Conservation (phyloP, 495 filamentous ascomycete species). For the Penicillium tannophilum region DNA sequence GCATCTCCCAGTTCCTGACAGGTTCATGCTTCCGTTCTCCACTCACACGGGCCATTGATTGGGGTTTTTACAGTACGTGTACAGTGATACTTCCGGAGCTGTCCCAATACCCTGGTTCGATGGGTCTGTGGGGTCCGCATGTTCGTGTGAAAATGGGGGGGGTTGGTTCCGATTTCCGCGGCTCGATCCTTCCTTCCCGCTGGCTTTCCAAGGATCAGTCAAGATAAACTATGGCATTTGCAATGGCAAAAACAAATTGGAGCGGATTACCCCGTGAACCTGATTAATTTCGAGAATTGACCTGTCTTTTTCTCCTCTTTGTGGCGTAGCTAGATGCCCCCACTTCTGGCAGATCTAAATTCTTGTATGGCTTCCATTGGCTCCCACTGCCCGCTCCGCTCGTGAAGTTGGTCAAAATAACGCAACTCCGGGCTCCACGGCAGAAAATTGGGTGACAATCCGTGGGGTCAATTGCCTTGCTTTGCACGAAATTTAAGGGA, state of each 20-base stretch:
- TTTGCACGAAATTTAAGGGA: background rate
- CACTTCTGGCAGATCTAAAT: background rate
- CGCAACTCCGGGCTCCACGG: background rate
- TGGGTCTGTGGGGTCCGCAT: slow-evolving; percentile 4
- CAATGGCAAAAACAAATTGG: background rate
- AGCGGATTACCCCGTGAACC: background rate
- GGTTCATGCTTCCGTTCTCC: slow-evolving; percentile 1
- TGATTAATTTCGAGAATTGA: background rate
- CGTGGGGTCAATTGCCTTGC: background rate
- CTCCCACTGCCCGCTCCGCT: background rate
- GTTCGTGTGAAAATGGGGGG: background rate
- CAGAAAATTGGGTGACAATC: background rate
- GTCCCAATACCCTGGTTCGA: background rate
- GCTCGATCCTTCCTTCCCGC: background rate
- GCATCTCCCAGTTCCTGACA: background rate
- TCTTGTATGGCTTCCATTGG: background rate
- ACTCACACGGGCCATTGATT: background rate
- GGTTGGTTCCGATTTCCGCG: background rate
- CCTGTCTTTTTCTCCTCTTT: background rate
- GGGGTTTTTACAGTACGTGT: background rate
- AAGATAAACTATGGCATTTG: background rate
- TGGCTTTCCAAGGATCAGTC: background rate
- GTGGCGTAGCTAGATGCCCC: slow-evolving; percentile 6
- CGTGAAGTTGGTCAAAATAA: slow-evolving; percentile 3
- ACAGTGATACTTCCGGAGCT: background rate